Base-by-base conservation (phyloP, 2,329 filamentous ascomycete species). In the Pseudogymnoascus sp. region DNA sequence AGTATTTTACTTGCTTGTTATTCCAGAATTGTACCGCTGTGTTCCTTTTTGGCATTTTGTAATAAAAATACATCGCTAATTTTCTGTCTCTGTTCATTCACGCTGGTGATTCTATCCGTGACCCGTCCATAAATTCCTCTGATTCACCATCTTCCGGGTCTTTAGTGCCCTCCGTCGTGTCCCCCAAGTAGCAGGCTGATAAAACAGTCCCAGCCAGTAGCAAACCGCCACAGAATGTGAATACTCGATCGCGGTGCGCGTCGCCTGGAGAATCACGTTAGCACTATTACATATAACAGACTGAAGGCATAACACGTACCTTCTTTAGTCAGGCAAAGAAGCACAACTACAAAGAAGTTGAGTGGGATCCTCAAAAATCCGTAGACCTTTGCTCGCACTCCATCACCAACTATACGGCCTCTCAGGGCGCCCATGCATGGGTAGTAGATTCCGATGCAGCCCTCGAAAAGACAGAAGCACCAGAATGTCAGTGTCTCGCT, bases 361-460 rank as follows among this genome's bases (percentile, higher is more conserved):
- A 87, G 72, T 10, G 84, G 84, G 12, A 86, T 76, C 31, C 84
- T 77, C 69, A 86, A 74, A 62, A 84, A 74, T 14, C 81, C 80
- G 70, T 86, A 86, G 14, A 86, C 77, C 47, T 78, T 79, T 2
- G 79, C 81, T 47, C 84, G 75, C 23, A 78, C 75, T 1, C 77
- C 77, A 69, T 86, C 83, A 1, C 82, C 78, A n/a, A 86, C 77
- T 4, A 83, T 72, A 39, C 75, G 73, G 5, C 80, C 80, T 71
- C 85, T 86, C 62, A 85, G 69, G 60, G 79, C 80, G 0, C 78
- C 80, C 71, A 85, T 82, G 64, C 77, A 79, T 0, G 83, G 84
- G 68, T 78, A 85, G 68, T 86, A 86, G 37, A 81, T 74, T 4
- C 83, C 84, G 21, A 85, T 79, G 69, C 81, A 83, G 10, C 76